Conservation (phyloP, 2,329 filamentous ascomycete species). For the Botrytis deweyae region DNA sequence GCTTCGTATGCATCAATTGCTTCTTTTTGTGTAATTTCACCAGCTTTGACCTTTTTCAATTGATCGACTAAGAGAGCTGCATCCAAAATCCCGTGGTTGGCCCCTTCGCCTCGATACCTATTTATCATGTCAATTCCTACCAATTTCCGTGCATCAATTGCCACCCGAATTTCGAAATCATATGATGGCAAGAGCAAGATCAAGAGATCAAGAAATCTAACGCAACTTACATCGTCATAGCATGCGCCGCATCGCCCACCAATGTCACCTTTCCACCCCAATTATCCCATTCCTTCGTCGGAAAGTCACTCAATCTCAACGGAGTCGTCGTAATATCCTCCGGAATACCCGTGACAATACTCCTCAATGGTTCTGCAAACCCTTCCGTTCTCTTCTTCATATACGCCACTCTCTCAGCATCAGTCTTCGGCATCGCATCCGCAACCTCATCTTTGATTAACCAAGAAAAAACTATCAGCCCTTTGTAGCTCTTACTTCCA, state of each 20-base stretch:
- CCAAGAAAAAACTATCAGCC: constrained; percentile 51
- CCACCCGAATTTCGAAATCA: too few species aligned
- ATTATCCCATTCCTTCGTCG: constrained; percentile 38
- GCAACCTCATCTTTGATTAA: constrained; percentile 36
- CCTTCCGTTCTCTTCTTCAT: constrained; percentile 42
- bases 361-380: constrained; percentile 46
- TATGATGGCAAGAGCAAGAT: not conserved
- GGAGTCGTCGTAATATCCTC: constrained; percentile 40
- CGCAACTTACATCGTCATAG: constrained; percentile 38
- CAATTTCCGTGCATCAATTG: not conserved
- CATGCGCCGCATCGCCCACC: constrained; percentile 40
- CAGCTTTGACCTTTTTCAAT: constrained; percentile 26
- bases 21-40: constrained; percentile 38
- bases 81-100: constrained; percentile 57
- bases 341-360: constrained; percentile 46
- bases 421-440: constrained; percentile 39
- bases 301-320: constrained; percentile 39
- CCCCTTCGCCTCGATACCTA: constrained; percentile 53
- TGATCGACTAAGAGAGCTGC: constrained; percentile 47
- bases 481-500: constrained; percentile 43
- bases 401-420: constrained; percentile 41
- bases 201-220: not conserved
- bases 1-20: constrained; percentile 49
- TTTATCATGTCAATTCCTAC: not conserved
- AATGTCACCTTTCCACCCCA: constrained; percentile 37